Conservation (phyloP, 306 rosid genomes). For the Senna siamea region DNA sequence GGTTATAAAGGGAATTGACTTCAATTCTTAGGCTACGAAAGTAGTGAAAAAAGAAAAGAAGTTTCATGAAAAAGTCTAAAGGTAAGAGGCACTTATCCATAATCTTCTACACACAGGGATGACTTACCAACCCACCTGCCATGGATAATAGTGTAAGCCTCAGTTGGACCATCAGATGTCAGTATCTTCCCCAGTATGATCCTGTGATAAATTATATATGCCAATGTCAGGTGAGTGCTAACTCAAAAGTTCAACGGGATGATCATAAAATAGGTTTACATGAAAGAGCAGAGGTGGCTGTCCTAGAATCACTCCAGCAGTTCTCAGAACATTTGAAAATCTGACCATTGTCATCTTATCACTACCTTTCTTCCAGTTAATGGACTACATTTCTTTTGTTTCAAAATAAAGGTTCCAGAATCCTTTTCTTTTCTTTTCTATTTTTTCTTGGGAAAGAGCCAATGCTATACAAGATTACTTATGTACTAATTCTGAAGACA, state of each 20-base stretch:
- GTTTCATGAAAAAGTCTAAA: constrained; percentile 45
- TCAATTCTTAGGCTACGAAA: constrained; percentile 29
- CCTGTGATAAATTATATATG: constrained; percentile 89
- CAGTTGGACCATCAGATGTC: constrained; percentile 86
- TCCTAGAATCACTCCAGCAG: constrained; percentile 48
- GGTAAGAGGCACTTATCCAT: constrained; percentile 45
- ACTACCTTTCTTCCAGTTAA: constrained; percentile 32
- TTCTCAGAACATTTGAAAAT: constrained; percentile 44
- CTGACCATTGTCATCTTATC: constrained; percentile 36
- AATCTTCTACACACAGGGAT: constrained; percentile 46
- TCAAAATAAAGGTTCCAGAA: constrained; percentile 18
- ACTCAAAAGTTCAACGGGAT: constrained; percentile 57
- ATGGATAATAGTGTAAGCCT: constrained; percentile 80
- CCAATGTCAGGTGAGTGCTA: constrained; percentile 68
- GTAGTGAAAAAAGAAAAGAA: neutral
- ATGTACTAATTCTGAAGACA: constrained; percentile 16
- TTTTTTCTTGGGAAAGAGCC: neutral
- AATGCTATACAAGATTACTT: constrained; percentile 25
- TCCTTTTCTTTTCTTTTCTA: neutral
- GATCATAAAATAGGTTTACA: constrained; percentile 58
- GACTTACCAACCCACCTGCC: constrained; percentile 98
- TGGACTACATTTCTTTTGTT: constrained; percentile 18
- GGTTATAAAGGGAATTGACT: constrained; percentile 17
- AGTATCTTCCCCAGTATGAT: constrained; percentile 87
- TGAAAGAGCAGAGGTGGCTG: constrained; percentile 42